Percentiles rank a stretch among this genome's conserved stretches.
Evolutionary conservation across 1,284 basidiomycete species (phyloP).

Genomic region (Leccinum variabile): DNA sequence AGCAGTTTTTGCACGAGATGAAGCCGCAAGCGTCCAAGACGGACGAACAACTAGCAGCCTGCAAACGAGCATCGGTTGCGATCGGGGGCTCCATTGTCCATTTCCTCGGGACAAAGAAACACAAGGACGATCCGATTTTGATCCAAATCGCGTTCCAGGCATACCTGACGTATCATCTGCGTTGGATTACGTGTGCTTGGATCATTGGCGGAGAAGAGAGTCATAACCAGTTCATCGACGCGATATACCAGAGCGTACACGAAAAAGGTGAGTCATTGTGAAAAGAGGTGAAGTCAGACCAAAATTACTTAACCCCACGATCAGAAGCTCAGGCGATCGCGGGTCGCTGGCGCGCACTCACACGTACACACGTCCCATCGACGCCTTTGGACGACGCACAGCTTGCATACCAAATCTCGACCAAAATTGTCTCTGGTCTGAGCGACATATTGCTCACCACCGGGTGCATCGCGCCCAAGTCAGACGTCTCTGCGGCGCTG

Average conservation of each 20-base stretch:
- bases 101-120: conserved; percentile 32
- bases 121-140: conserved; percentile 35
- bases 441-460: conserved; percentile 33
- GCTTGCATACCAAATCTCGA: conserved; percentile 23
- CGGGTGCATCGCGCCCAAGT: conserved; percentile 24
- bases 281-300: neutral
- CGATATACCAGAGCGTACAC: conserved; percentile 29
- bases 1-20: conserved; percentile 21
- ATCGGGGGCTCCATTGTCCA: conserved; percentile 28
- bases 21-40: conserved; percentile 10
- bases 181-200: conserved; percentile 34
- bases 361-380: conserved; percentile 29
- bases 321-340: conserved; percentile 36
- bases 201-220: conserved; percentile 31
- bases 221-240: conserved; percentile 27
- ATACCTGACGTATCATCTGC: conserved; percentile 27
- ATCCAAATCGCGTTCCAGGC: conserved; percentile 39
- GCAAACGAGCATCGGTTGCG: conserved; percentile 22
- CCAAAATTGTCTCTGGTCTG: conserved; percentile 27
- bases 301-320: conserved; percentile 1
- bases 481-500: conserved; percentile 23
- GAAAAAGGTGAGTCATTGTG: conserved; percentile 22
- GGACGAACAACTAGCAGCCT: conserved; percentile 28
- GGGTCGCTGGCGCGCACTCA: conserved; percentile 35
- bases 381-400: conserved; percentile 26